A percentile compares a stretch with the other conserved stretches of the same genome.
phyloP scores from a whole-genome alignment of 169 alveolate genomes.

The Theileria parva region DNA sequence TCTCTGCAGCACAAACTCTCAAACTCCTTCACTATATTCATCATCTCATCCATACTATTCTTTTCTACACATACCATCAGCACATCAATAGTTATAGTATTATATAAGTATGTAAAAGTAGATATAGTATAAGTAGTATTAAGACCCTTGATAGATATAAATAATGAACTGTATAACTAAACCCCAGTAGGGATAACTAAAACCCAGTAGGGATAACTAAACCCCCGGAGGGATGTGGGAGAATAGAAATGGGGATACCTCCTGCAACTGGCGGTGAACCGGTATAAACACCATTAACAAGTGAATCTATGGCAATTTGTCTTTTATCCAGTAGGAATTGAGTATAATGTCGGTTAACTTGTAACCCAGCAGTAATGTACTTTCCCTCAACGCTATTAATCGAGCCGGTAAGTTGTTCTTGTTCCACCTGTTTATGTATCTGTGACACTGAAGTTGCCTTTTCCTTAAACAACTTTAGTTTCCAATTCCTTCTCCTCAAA shows the following conservation, averaged over 20 bases:
- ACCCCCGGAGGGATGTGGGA: too few species aligned
- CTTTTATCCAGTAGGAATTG: constrained; percentile 25
- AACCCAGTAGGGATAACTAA: neutral
- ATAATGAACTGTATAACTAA: too few species aligned
- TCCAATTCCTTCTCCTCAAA: constrained; percentile 83
- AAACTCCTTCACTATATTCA: neutral
- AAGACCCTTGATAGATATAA: too few species aligned
- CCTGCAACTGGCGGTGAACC: neutral
- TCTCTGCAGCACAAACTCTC: constrained; percentile 10
- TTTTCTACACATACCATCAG: neutral
- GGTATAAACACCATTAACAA: constrained; percentile 45
- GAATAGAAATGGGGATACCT: neutral
- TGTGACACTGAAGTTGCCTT: constrained; percentile 86
- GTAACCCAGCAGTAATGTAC: constrained; percentile 81
- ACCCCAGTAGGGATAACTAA: neutral
- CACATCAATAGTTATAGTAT: neutral
- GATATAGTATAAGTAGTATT: too few species aligned
- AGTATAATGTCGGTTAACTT: constrained; percentile 47
- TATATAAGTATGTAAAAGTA: too few species aligned
- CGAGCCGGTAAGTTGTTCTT: constrained; percentile 86
- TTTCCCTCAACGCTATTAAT: constrained; percentile 78
- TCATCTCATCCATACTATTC: neutral
- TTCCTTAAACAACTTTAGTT: constrained; percentile 84
- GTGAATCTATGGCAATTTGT: constrained; percentile 27
- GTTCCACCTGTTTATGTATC: constrained; percentile 80